Conservation (phyloP, 176 grass and related monocot species). For the Sorghum bicolor region Sorghum_bicolor_NCBIv3 NC_012875.2:6138501-6139000, state of each 20-base stretch:
- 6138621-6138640: constrained; percentile 20
- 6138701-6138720: constrained; percentile 59
- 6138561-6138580: constrained; percentile 50
- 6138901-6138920: constrained; percentile 44
- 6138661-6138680: constrained; percentile 59
- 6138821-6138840: constrained; percentile 71
- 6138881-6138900: constrained; percentile 81
- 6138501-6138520: constrained; percentile 65
- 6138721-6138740: neutral
- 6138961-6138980: constrained; percentile 38
- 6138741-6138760: neutral
- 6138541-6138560: constrained; percentile 68
- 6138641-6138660: constrained; percentile 47
- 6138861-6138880: constrained; percentile 70
- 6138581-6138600: constrained; percentile 76
- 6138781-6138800: neutral
- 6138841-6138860: constrained; percentile 60
- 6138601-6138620: constrained; percentile 65
- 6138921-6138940: constrained; percentile 62
- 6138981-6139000: neutral
- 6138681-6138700: constrained; percentile 82
- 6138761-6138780: neutral
- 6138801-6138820: neutral
- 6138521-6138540: constrained; percentile 68
- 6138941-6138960: constrained; percentile 71